Base-by-base conservation (phyloP, 2,329 filamentous ascomycete species). In the Fusarium siculi region DNA sequence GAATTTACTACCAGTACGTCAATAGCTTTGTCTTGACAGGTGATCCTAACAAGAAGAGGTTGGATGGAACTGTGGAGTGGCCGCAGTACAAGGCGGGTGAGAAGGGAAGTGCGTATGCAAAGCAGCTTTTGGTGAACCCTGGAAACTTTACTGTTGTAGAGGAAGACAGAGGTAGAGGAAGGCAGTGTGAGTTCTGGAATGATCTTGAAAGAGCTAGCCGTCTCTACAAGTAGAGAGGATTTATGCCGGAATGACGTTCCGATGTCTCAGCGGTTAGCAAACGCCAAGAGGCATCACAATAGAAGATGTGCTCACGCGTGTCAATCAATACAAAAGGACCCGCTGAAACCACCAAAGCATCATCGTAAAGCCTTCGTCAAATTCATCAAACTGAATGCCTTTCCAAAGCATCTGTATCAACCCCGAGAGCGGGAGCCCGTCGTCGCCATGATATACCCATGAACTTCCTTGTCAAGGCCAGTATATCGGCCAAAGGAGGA, bases 171-270 rank as follows among this genome's bases (percentile, higher is more conserved):
- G 37, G 34, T 15, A 5, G 59, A 1, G 32, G 23, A 2, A n/a
- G 47, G 6, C 63, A 66, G 28, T 66, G 63, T 30, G 40, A 36
- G 2, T 66, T 64, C n/a, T 66, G 63, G 63, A 66, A 66, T 30
- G 63, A 64, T n/a, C 6, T 30, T n/a, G 28, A 37, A 3, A 43
- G 63, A n/a, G 59, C 63, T 43, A 11, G 47, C 3, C 58, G 63
- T 11, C 63, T 66, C 0, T 46, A 64, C 14, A 66, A 66, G 47
- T 66, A 66, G 10, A 18, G 4, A 16, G 7, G 4, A 4, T 9
- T 4, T 1, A 21, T 16, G 19, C 7, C 23, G 1, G 34, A 21
- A 28, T 5, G 23, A 14, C n/a, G 23, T 28, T 28, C 9, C 7
- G n/a, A n/a, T n/a, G n/a, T n/a, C n/a, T n/a, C n/a, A n/a, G n/a